A percentile compares a stretch with the other conserved stretches of the same genome.
Conservation (phyloP, 2,329 filamentous ascomycete genomes). For the Diaporthe amygdali region DNA sequence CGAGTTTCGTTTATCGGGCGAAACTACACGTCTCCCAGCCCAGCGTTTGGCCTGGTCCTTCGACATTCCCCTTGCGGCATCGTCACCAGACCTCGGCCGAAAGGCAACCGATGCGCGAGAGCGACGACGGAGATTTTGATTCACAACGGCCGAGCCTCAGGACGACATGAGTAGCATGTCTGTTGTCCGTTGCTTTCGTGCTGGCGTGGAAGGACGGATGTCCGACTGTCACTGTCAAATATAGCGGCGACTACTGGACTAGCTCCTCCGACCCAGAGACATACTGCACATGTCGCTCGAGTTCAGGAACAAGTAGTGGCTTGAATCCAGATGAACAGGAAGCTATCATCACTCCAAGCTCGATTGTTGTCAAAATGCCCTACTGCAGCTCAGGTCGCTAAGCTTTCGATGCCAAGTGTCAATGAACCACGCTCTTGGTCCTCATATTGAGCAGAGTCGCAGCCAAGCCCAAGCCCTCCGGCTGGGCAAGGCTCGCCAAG, state of each 20-base stretch:
- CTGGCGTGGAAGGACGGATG: neutral
- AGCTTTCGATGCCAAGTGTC: neutral
- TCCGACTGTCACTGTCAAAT: neutral
- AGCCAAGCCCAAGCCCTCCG: neutral
- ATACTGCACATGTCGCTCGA: neutral
- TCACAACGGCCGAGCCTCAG: neutral
- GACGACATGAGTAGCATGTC: neutral
- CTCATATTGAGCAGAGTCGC: neutral
- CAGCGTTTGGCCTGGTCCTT: constrained; percentile 7
- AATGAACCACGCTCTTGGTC: neutral
- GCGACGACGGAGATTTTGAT: neutral
- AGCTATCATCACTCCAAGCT: neutral
- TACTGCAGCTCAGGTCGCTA: neutral
- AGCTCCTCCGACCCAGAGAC: neutral
- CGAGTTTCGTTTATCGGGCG: constrained; percentile 19
- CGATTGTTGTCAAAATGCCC: neutral
- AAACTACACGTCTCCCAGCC: neutral
- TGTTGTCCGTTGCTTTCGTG: neutral
- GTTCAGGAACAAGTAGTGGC: neutral
- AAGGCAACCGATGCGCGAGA: neutral
- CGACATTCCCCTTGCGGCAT: neutral
- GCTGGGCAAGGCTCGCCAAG: neutral
- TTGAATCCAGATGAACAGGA: neutral
- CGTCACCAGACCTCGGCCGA: neutral
- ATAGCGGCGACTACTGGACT: neutral